Evolutionary conservation across 805 yeast species (phyloP).

Genomic region (Candida yuanshanica): DNA sequence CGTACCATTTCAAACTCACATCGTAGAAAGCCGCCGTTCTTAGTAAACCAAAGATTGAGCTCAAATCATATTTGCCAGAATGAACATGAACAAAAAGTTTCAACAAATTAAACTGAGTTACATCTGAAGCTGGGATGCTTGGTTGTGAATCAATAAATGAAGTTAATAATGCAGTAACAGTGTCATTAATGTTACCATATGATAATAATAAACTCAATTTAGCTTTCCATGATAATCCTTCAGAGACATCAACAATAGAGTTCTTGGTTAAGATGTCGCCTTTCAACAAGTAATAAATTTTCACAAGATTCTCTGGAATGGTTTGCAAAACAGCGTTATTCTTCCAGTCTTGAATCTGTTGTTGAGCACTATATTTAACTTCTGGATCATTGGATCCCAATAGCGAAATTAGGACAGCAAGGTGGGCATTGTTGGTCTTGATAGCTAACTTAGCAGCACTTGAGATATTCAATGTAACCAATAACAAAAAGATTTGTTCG

Average conservation of each 20-base stretch:
- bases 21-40: slow-evolving; percentile 23
- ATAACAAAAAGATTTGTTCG: slow-evolving; percentile 43
- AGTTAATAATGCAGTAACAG: slow-evolving; percentile 28
- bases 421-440: slow-evolving; percentile 56
- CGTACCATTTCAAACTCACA: slow-evolving; percentile 45
- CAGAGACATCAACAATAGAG: slow-evolving; percentile 29
- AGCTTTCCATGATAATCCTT: slow-evolving; percentile 60
- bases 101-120: slow-evolving; percentile 22
- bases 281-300: slow-evolving; percentile 59
- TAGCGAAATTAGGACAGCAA: slow-evolving; percentile 64
- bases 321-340: slow-evolving; percentile 32
- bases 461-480: slow-evolving; percentile 51
- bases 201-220: slow-evolving; percentile 53
- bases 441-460: slow-evolving; percentile 61
- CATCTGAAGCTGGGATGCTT: slow-evolving; percentile 11
- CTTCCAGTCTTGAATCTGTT: slow-evolving; percentile 66
- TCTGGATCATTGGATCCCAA: slow-evolving; percentile 65
- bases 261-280: slow-evolving; percentile 36
- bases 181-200: slow-evolving; percentile 48
- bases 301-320: slow-evolving; percentile 50
- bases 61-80: slow-evolving; percentile 11
- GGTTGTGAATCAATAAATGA: slow-evolving; percentile 21
- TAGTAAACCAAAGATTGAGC: slow-evolving; percentile 14
- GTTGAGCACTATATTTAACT: slow-evolving; percentile 47
- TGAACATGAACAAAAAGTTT: slow-evolving; percentile 25